Evolutionary conservation across 2,329 filamentous ascomycete species (phyloP).

Genomic region (Metarhizium anisopliae): DNA sequence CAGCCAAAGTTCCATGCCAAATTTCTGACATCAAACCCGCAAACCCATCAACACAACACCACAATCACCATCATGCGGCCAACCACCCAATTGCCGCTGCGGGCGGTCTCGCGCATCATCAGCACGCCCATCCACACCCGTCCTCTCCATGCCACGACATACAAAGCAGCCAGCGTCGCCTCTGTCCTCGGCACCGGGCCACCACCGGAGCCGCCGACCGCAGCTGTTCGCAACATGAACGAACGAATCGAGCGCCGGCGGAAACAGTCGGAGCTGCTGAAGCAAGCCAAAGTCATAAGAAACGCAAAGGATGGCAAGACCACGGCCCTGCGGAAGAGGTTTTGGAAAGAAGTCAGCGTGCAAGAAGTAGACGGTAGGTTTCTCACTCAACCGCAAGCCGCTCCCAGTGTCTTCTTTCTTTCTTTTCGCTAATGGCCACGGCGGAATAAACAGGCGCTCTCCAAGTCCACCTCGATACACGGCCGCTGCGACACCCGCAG

Average conservation of each 20-base stretch:
- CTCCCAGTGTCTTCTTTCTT: too few species aligned
- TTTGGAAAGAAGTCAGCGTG: constrained; percentile 81
- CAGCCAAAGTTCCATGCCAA: background rate
- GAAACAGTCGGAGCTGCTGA: constrained; percentile 46
- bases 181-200: constrained; percentile 49
- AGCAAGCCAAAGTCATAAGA: constrained; percentile 40
- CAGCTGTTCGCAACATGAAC: constrained; percentile 30
- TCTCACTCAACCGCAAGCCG: background rate
- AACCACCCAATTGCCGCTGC: constrained; percentile 29
- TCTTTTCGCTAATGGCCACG: background rate
- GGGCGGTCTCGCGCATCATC: constrained; percentile 20
- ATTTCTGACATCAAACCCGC: constrained; percentile 3
- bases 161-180: constrained; percentile 35
- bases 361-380: constrained; percentile 53
- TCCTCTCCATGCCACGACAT: constrained; percentile 23
- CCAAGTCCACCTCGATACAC: constrained; percentile 65
- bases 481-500: constrained; percentile 69
- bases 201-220: constrained; percentile 46
- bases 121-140: constrained; percentile 12
- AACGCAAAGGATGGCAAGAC: constrained; percentile 25
- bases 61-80: constrained; percentile 28
- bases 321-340: constrained; percentile 56
- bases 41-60: constrained; percentile 5
- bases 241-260: constrained; percentile 40
- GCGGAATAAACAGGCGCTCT: constrained; percentile 26